A percentile compares a stretch with the other conserved stretches of the same genome.
These are phyloP conservation scores for Russula sp. DNA, from an alignment of 768 basidiomycete genomes.

Conservation along the genomic window DNA sequence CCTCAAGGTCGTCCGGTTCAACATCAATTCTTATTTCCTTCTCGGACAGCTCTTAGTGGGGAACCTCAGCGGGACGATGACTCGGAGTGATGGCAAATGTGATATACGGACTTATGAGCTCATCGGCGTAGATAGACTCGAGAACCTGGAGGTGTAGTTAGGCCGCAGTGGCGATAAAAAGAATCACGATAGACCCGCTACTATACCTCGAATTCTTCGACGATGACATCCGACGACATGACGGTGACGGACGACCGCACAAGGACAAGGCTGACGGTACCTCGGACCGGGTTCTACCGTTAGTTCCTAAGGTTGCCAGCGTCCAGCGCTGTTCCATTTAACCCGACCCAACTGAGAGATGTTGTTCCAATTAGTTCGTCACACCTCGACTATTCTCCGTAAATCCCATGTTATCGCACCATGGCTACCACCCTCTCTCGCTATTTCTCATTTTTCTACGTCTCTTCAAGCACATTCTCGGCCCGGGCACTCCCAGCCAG, in stretches of 20 bases:
- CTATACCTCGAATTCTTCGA: constrained; percentile 86
- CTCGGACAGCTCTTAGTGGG: constrained; percentile 74
- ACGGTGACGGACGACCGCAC: constrained; percentile 5
- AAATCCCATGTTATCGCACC: background rate
- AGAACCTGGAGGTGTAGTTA: constrained; percentile 53
- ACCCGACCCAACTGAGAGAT: constrained; percentile 3
- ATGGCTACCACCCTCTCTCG: background rate
- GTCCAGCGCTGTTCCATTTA: background rate
- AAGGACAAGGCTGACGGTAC: background rate
- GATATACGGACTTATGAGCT: constrained; percentile 74
- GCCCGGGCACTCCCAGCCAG: background rate
- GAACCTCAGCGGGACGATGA: constrained; percentile 39
- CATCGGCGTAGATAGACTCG: constrained; percentile 94
- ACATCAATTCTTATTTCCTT: constrained; percentile 76
- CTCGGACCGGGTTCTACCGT: constrained; percentile 4
- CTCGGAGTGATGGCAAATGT: constrained; percentile 23
- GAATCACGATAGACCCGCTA: constrained; percentile 18
- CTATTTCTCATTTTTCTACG: background rate
- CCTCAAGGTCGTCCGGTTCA: constrained; percentile 75
- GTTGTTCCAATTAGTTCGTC: constrained; percentile 2
- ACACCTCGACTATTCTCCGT: background rate
- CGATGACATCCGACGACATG: constrained; percentile 64
- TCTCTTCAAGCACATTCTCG: background rate
- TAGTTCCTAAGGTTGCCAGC: no score
- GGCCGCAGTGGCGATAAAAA: background rate